Conservation (phyloP, 345 rosid genomes). For the Chamaenerion angustifolium region DNA sequence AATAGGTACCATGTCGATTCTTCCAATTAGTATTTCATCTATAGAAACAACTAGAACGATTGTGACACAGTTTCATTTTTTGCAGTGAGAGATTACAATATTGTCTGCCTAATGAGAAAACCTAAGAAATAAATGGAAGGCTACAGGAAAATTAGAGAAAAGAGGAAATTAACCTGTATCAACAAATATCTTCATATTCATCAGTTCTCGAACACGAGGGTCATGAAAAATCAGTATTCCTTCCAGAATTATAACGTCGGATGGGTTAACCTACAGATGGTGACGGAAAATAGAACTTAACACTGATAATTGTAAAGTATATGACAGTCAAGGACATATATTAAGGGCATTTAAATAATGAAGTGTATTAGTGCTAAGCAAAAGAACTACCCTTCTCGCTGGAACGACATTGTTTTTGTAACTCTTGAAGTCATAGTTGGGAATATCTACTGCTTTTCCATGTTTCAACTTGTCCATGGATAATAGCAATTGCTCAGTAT, state of each 20-base stretch:
- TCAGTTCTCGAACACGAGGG: conserved; percentile 15
- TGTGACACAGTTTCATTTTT: background rate
- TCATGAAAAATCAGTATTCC: conserved; percentile 16
- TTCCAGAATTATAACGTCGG: conserved; percentile 17
- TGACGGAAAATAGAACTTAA: background rate
- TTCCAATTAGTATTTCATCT: too few species aligned
- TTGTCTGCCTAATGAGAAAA: background rate
- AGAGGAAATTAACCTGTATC: conserved; percentile 14
- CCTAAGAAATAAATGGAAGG: background rate
- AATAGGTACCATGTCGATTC: too few species aligned
- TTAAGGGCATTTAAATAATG: background rate
- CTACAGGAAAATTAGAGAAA: background rate
- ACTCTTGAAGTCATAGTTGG: conserved; percentile 87
- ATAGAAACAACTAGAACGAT: too few species aligned
- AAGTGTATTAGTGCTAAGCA: background rate
- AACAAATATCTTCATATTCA: conserved; percentile 19
- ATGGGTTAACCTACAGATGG: conserved; percentile 14
- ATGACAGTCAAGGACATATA: background rate
- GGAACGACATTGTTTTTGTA: conserved; percentile 48
- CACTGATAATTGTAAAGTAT: background rate
- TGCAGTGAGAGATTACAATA: background rate
- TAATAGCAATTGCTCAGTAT: conserved; percentile 57
- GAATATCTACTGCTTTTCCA: conserved; percentile 83
- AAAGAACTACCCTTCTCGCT: conserved; percentile 43
- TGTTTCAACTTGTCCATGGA: conserved; percentile 84